These are phyloP conservation scores for Fragilaria radians DNA, from an alignment of 108 stramenopile species.

Conservation along the genomic window DNA sequence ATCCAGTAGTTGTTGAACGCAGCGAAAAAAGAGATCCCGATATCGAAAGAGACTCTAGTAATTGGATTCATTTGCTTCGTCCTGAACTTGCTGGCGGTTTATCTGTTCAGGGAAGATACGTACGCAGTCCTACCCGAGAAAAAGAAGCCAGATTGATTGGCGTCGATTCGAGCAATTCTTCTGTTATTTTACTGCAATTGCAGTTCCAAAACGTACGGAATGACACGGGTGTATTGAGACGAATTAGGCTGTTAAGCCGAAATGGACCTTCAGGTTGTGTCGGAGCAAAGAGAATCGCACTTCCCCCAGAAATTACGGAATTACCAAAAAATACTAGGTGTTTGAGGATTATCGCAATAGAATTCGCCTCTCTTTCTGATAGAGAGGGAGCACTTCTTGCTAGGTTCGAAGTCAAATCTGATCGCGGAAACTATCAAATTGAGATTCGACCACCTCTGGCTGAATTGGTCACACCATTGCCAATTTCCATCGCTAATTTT, in stretches of 20 bases:
- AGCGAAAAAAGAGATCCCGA: slow-evolving; percentile 17
- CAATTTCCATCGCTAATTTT: slow-evolving; percentile 37
- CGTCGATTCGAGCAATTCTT: slow-evolving; percentile 41
- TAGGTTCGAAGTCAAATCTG: slow-evolving; percentile 64
- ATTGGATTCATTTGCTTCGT: slow-evolving; percentile 64
- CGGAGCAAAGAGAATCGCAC: slow-evolving; percentile 31
- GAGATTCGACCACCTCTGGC: slow-evolving; percentile 72
- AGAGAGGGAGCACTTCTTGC: slow-evolving; percentile 62
- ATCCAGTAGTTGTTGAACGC: slow-evolving; percentile 50
- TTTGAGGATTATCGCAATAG: slow-evolving; percentile 38
- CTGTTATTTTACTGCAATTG: slow-evolving; percentile 57
- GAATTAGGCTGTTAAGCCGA: slow-evolving; percentile 59
- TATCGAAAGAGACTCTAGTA: slow-evolving; percentile 42
- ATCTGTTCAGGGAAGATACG: slow-evolving; percentile 46
- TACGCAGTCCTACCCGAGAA: slow-evolving; percentile 42
- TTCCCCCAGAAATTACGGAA: slow-evolving; percentile 64
- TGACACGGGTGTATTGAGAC: slow-evolving; percentile 43
- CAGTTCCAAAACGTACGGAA: slow-evolving; percentile 43
- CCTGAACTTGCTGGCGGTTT: slow-evolving; percentile 68
- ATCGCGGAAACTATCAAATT: slow-evolving; percentile 50
- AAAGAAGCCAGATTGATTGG: slow-evolving; percentile 45
- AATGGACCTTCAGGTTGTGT: slow-evolving; percentile 25
- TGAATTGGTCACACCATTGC: slow-evolving; percentile 37
- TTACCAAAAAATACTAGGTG: slow-evolving; percentile 40
- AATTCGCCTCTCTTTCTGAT: slow-evolving; percentile 58